These are phyloP conservation scores for Colletotrichum echinochloae DNA, from an alignment of 2,329 filamentous ascomycete genomes.

Conservation along the genomic window DNA sequence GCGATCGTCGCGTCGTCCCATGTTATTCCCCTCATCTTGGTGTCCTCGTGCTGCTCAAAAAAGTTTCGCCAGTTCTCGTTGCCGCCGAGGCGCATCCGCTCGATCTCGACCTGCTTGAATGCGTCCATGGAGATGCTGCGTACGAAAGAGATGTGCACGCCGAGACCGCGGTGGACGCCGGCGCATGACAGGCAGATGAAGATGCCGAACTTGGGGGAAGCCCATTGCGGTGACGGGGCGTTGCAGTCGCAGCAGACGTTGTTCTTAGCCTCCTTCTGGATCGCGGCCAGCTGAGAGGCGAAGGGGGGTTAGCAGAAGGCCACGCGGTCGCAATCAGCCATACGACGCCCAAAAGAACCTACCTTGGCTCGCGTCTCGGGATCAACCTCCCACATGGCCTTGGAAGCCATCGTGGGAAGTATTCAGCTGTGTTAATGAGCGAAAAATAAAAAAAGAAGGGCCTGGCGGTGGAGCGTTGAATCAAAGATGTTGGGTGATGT, in stretches of 20 bases:
- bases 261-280: constrained; percentile 92
- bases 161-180: constrained; percentile 92
- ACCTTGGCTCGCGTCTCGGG: constrained; percentile 97
- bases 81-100: constrained; percentile 91
- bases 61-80: constrained; percentile 90
- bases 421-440: constrained; percentile 1
- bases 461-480: not conserved
- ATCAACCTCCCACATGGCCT: constrained; percentile 98
- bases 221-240: constrained; percentile 98
- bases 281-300: constrained; percentile 78
- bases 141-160: constrained; percentile 98
- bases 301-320: constrained; percentile 31
- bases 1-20: constrained; percentile 93
- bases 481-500: constrained; percentile 27
- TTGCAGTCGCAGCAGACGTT: constrained; percentile 94
- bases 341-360: constrained; percentile 44
- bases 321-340: constrained; percentile 16
- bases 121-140: constrained; percentile 98
- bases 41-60: constrained; percentile 80
- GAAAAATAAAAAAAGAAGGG: not conserved
- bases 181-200: constrained; percentile 99
- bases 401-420: constrained; percentile 68
- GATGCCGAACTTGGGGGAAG: constrained; percentile 95
- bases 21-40: constrained; percentile 73
- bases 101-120: constrained; percentile 93